Conservation (phyloP, 306 rosid genomes). For the Vigna angularis region DNA sequence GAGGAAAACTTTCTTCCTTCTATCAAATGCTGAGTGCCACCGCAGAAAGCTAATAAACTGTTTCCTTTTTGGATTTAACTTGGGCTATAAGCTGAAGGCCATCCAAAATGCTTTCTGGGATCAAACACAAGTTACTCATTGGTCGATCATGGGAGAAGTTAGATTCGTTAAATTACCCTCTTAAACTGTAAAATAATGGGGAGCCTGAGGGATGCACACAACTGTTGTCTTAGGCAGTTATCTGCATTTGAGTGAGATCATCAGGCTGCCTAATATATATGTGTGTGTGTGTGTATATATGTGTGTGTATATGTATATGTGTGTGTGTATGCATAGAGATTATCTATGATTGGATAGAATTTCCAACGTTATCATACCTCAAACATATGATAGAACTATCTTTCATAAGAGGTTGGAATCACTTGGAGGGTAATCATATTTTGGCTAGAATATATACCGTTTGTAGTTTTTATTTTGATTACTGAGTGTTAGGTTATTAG, state of each 20-base stretch:
- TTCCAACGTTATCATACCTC: neutral
- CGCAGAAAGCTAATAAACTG: neutral
- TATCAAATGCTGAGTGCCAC: neutral
- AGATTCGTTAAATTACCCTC: neutral
- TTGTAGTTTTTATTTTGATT: slow-evolving; percentile 1
- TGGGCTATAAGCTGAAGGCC: neutral
- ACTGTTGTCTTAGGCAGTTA: neutral
- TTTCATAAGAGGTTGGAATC: neutral
- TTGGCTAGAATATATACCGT: neutral
- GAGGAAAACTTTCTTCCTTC: neutral
- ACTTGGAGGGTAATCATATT: neutral
- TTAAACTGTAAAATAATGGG: neutral
- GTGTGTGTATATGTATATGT: accelerated
- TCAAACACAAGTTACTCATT: neutral
- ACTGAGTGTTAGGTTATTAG: no score
- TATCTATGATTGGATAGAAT: neutral
- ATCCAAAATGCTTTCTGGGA: neutral
- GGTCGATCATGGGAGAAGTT: neutral
- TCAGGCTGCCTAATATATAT: no score
- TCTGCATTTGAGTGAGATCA: neutral
- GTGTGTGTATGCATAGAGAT: neutral
- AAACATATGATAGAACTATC: neutral
- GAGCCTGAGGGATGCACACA: neutral
- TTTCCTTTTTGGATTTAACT: neutral
- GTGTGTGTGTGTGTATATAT: no score